These are phyloP conservation scores for Oemleria cerasiformis DNA, from an alignment of 306 rosid species.

Conservation along the genomic window DNA sequence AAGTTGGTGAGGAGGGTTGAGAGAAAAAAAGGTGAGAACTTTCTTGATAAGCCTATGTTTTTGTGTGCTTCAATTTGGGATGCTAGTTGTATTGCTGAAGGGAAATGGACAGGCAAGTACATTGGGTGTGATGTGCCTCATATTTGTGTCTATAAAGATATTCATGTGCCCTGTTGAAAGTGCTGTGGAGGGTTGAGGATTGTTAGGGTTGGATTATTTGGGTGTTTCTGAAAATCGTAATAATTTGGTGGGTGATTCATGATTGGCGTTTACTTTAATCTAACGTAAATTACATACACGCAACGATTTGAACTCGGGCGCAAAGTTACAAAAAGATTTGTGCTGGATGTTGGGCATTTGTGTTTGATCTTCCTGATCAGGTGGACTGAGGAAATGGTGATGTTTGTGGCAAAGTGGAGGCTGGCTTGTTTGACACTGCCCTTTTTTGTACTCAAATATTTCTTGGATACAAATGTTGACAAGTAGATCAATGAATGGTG, in stretches of 20 bases:
- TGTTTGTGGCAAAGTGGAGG: background rate
- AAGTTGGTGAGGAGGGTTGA: constrained; percentile 40
- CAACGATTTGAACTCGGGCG: too few relatives aligned
- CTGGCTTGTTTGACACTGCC: background rate
- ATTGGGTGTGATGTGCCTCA: constrained; percentile 51
- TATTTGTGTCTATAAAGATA: constrained; percentile 57
- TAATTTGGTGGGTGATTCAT: background rate
- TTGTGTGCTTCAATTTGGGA: constrained; percentile 67
- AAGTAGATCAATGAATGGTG: background rate
- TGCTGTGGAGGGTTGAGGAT: constrained; percentile 24
- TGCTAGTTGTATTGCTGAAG: constrained; percentile 48
- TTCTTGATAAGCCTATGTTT: constrained; percentile 50
- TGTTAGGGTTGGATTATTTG: background rate
- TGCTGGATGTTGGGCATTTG: background rate
- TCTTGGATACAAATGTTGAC: background rate
- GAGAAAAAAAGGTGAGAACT: constrained; percentile 37
- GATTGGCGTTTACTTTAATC: too few relatives aligned
- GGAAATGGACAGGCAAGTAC: constrained; percentile 54
- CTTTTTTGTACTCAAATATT: background rate
- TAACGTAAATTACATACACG: too few relatives aligned
- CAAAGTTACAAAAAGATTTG: background rate
- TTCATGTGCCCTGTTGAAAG: constrained; percentile 46
- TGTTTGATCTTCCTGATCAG: background rate
- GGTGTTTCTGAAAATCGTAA: constrained; percentile 1
- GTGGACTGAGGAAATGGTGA: background rate